A percentile compares a stretch with the other conserved stretches of the same genome.
Conservation (phyloP, 306 rosid species). For the Medicago lupulina region DNA sequence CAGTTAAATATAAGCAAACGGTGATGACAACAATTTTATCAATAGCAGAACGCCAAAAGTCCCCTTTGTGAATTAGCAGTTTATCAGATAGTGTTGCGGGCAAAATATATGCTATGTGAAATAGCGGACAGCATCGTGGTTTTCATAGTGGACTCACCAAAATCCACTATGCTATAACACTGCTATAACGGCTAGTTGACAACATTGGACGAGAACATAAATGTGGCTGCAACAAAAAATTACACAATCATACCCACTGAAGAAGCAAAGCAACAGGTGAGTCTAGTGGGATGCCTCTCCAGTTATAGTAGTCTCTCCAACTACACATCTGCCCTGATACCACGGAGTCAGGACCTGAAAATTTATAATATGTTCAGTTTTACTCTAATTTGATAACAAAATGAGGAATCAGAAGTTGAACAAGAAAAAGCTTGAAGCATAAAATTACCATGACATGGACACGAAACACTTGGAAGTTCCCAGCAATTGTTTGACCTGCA, state of each 20-base stretch:
- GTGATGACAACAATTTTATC: neutral
- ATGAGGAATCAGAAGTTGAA: slow-evolving; percentile 7
- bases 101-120: too few relatives aligned
- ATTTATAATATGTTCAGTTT: slow-evolving; percentile 39
- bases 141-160: neutral
- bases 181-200: neutral
- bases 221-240: slow-evolving; percentile 9
- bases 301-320: slow-evolving; percentile 83
- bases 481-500: slow-evolving; percentile 67
- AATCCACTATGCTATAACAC: neutral
- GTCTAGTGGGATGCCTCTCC: slow-evolving; percentile 81
- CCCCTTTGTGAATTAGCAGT: neutral
- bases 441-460: slow-evolving; percentile 81
- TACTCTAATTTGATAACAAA: slow-evolving; percentile 26
- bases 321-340: slow-evolving; percentile 54
- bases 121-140: neutral
- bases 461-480: slow-evolving; percentile 63
- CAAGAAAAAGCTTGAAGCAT: slow-evolving; percentile 37
- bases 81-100: neutral
- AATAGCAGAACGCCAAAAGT: neutral
- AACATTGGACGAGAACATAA: slow-evolving; percentile 5
- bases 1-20: slow-evolving; percentile 31
- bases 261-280: slow-evolving; percentile 90
- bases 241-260: slow-evolving; percentile 73
- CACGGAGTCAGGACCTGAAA: slow-evolving; percentile 64